Conservation (phyloP, 306 rosid genomes). For the Castanea crenata region DNA sequence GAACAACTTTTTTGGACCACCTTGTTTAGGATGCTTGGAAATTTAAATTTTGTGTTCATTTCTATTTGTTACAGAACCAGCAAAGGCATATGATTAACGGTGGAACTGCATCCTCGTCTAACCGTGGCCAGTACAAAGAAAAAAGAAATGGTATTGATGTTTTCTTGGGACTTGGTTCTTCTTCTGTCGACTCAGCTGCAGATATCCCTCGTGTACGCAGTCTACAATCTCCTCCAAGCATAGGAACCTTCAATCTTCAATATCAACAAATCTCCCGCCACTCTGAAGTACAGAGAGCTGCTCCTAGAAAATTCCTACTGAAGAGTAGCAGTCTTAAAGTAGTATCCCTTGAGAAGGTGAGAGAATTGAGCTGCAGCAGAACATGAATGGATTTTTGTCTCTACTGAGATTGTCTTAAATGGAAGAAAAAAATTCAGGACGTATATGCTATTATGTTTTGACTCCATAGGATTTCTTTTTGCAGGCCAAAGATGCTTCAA, state of each 20-base stretch:
- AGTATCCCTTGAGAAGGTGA: conserved; percentile 39
- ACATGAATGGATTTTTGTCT: conserved; percentile 6
- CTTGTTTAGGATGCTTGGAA: not conserved
- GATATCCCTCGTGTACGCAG: not conserved
- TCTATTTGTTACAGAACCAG: conserved; percentile 1
- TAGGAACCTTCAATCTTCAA: not conserved
- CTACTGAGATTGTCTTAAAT: conserved; percentile 6
- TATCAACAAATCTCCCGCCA: conserved; percentile 14
- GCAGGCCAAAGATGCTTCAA: conserved; percentile 35
- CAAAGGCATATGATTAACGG: conserved; percentile 1
- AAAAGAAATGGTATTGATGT: not conserved
- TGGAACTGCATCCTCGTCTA: not conserved
- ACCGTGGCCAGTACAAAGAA: not conserved
- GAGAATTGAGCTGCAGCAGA: conserved; percentile 18
- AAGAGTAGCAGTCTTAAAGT: conserved; percentile 20
- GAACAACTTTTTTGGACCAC: not conserved
- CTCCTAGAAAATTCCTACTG: conserved; percentile 24
- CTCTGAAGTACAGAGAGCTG: not conserved
- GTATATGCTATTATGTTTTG: not conserved
- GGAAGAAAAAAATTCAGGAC: not conserved
- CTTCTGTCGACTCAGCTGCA: conserved; percentile 23
- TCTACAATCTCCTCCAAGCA: not conserved
- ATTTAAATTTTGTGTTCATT: conserved; percentile 2
- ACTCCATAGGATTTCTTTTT: conserved; percentile 21
- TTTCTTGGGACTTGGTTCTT: conserved; percentile 1